These are phyloP conservation scores for Termitomyces sp. DNA, from an alignment of 768 basidiomycete species.

Conservation along the genomic window DNA sequence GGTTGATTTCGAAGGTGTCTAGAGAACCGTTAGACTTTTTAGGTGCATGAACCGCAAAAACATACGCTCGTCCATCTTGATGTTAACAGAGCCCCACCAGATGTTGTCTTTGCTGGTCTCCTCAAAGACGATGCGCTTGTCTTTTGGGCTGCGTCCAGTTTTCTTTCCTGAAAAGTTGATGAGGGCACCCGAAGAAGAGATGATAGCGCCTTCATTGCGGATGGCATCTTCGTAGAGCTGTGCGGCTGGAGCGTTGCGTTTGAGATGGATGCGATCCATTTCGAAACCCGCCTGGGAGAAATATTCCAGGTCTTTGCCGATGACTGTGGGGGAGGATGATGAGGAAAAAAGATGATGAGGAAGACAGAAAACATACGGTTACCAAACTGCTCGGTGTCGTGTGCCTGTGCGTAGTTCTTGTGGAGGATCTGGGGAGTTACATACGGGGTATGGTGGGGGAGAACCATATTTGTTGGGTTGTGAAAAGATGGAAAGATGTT, in stretches of 20 bases:
- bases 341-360: constrained; percentile 1
- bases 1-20: constrained; percentile 99
- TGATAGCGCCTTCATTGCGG: constrained; percentile 97
- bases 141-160: constrained; percentile 95
- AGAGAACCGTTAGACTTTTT: constrained; percentile 1
- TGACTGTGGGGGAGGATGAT: constrained; percentile 43
- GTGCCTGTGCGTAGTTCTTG: constrained; percentile 74
- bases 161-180: constrained; percentile 99
- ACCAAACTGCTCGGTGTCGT: constrained; percentile 56
- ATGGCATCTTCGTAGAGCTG: constrained; percentile 97
- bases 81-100: constrained; percentile 99
- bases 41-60: constrained; percentile 10
- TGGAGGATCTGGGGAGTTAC: constrained; percentile 88
- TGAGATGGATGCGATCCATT: constrained; percentile 95
- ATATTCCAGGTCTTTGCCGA: constrained; percentile 90
- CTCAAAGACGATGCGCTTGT: constrained; percentile 99
- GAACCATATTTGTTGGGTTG: constrained; percentile 46
- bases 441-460: constrained; percentile 72
- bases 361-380: constrained; percentile 39
- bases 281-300: constrained; percentile 99
- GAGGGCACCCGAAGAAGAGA: constrained; percentile 91
- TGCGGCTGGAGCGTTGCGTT: constrained; percentile 87
- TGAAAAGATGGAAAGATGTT: constrained; percentile 13
- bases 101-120: constrained; percentile 94
- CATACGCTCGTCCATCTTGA: constrained; percentile 95